Evolutionary conservation across 2,329 filamentous ascomycete genomes (phyloP).

Genomic region (Boeremia lycopersici): DNA sequence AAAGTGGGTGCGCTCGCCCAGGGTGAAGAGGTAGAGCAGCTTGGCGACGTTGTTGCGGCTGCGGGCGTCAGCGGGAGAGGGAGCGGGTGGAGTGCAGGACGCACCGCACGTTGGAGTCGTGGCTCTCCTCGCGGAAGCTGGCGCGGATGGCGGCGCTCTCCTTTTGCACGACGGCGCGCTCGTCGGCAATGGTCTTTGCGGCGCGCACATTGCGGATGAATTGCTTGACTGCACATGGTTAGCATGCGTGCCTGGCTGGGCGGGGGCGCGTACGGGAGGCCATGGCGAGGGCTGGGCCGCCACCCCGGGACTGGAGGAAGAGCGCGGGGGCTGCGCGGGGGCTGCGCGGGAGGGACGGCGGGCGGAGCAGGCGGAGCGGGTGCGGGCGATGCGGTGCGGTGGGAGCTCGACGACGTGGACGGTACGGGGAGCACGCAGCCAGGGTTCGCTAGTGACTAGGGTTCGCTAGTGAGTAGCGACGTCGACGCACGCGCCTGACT

Average conservation of each 20-base stretch:
- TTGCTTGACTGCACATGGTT: slow-evolving; percentile 79
- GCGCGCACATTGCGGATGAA: slow-evolving; percentile 99
- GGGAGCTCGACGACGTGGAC: slow-evolving; percentile 25
- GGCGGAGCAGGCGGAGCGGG: slow-evolving; percentile 4
- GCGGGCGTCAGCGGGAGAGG: too few relatives aligned
- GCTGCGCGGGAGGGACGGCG: slow-evolving; percentile 4
- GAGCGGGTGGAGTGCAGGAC: slow-evolving; percentile 20
- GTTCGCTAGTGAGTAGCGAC: too few relatives aligned
- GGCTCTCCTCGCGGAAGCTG: slow-evolving; percentile 96
- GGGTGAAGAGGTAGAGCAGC: slow-evolving; percentile 94
- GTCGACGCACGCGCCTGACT: too few relatives aligned
- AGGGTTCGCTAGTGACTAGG: too few relatives aligned
- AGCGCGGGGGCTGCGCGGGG: slow-evolving; percentile 6
- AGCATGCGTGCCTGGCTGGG: slow-evolving; percentile 35
- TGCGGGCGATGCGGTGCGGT: slow-evolving; percentile 14
- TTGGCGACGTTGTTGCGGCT: slow-evolving; percentile 99
- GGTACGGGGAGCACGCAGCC: too few relatives aligned
- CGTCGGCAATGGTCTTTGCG: slow-evolving; percentile 98
- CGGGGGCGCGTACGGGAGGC: slow-evolving; percentile 58
- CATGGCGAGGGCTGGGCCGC: slow-evolving; percentile 60
- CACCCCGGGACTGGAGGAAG: slow-evolving; percentile 44
- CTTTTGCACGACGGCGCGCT: slow-evolving; percentile 97
- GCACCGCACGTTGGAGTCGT: slow-evolving; percentile 88
- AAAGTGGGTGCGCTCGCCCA: slow-evolving; percentile 97
- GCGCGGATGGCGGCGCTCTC: slow-evolving; percentile 97